Evolutionary conservation across 768 basidiomycete species (phyloP).

Genomic region (Asterophora parasitica): DNA sequence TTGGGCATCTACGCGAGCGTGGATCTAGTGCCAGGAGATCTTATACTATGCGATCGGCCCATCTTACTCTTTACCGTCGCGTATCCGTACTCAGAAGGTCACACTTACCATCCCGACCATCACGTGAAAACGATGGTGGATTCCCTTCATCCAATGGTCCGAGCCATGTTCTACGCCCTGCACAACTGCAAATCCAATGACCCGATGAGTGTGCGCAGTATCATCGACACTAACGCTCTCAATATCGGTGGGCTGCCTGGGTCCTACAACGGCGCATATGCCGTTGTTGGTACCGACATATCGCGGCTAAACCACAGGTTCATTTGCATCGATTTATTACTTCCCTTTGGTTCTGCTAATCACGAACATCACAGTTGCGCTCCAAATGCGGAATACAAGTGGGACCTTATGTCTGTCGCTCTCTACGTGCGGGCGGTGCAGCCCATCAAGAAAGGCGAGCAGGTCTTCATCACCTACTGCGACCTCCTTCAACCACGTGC

Average conservation of each 20-base stretch:
- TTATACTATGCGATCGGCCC: constrained; percentile 9
- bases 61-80: constrained; percentile 5
- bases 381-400: constrained; percentile 11
- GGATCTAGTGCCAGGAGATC: constrained; percentile 8
- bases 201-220: constrained; percentile 1
- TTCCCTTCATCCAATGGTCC: neutral
- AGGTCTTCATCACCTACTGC: constrained; percentile 16
- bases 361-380: constrained; percentile 7
- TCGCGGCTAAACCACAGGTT: constrained; percentile 17
- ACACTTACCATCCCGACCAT: neutral
- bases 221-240: constrained; percentile 12
- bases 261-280: constrained; percentile 5
- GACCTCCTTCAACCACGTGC: neutral
- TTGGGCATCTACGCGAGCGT: constrained; percentile 5
- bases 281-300: neutral
- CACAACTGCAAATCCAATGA: constrained; percentile 13
- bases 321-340: neutral
- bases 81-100: neutral
- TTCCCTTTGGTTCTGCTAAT: neutral
- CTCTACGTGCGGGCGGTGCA: constrained; percentile 11
- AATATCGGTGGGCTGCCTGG: constrained; percentile 14
- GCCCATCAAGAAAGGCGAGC: constrained; percentile 15
- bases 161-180: neutral
- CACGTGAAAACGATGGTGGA: neutral
- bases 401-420: constrained; percentile 9